Conservation (phyloP, 345 rosid genomes). For the Bruguiera parviflora region DNA sequence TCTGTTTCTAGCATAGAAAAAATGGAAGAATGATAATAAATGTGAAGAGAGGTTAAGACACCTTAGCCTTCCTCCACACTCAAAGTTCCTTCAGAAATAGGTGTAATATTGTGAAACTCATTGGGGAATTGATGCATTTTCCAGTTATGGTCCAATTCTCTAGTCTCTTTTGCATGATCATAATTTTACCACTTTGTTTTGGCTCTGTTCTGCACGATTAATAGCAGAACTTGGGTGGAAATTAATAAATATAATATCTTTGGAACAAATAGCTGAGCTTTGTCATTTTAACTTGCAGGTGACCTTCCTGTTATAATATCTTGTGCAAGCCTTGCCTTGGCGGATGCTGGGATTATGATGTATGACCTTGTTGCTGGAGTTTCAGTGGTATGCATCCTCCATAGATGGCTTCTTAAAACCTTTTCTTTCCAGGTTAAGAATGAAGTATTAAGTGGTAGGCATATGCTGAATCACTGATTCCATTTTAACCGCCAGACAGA, state of each 20-base stretch:
- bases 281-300: slow-evolving; percentile 41
- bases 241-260: not conserved
- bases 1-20: not conserved
- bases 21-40: not conserved
- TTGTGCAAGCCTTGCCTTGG: slow-evolving; percentile 96
- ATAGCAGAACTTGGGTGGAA: not conserved
- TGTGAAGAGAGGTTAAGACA: not conserved
- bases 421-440: slow-evolving; percentile 1
- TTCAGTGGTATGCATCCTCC: slow-evolving; percentile 63
- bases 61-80: not conserved
- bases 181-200: not conserved
- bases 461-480: not conserved
- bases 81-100: not conserved
- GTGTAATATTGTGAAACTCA: not conserved
- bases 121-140: not conserved
- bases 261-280: not conserved
- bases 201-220: not conserved
- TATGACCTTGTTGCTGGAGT: slow-evolving; percentile 89
- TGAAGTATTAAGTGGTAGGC: not conserved
- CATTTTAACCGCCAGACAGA: not conserved
- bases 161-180: not conserved
- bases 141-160: not conserved
- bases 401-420: not conserved
- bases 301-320: slow-evolving; percentile 87
- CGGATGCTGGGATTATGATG: slow-evolving; percentile 96